Percentiles rank a stretch among this genome's conserved stretches.
phyloP scores from a whole-genome alignment of 306 rosid species.

The Inga oerstediana region DNA sequence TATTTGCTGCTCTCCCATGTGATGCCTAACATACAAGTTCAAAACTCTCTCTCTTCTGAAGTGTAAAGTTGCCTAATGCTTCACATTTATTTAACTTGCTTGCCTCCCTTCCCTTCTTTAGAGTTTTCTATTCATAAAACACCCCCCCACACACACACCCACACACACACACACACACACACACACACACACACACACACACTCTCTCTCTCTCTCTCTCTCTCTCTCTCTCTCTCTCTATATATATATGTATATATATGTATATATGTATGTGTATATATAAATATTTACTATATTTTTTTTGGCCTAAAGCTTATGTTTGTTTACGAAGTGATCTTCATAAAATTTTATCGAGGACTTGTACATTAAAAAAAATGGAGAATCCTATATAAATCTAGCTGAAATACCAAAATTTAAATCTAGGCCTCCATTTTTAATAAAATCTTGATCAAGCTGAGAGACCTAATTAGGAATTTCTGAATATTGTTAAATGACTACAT shows the following conservation, averaged over 20 bases:
- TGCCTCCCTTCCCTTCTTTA: conserved; percentile 32
- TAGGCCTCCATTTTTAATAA: no score
- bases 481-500: no score
- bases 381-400: no score
- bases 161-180: no score
- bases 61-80: conserved; percentile 53
- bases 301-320: conserved; percentile 38
- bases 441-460: no score
- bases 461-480: no score
- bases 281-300: conserved; percentile 13
- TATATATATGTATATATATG: no score
- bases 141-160: no score
- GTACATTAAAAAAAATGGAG: no score
- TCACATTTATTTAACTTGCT: conserved; percentile 32
- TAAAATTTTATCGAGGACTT: background rate
- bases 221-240: background rate
- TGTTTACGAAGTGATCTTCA: conserved; percentile 49
- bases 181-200: no score
- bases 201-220: background rate
- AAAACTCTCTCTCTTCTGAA: conserved; percentile 34
- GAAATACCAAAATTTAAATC: no score
- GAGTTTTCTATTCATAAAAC: conserved; percentile 29
- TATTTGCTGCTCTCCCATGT: conserved; percentile 58
- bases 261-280: no score
- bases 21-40: conserved; percentile 43